These are phyloP conservation scores for Penicillium sp. DNA, from an alignment of 2,329 filamentous ascomycete genomes.

Conservation along the genomic window DNA sequence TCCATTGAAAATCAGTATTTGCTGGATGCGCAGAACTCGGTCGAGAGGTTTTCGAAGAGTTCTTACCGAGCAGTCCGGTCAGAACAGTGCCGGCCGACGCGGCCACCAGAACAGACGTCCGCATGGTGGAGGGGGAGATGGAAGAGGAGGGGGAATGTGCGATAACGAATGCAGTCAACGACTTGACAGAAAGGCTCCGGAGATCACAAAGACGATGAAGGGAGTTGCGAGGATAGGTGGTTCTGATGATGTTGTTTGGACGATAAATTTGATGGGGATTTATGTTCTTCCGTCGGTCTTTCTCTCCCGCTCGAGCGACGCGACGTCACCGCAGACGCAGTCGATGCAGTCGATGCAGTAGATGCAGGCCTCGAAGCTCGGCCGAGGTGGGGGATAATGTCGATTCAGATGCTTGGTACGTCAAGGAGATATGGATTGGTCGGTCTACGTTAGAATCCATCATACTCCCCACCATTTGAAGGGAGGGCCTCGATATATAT, in stretches of 20 bases:
- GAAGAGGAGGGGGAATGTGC: background rate
- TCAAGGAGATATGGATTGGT: no score
- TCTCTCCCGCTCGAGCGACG: slow-evolving; percentile 24
- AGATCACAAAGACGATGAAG: slow-evolving; percentile 7
- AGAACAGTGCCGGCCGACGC: slow-evolving; percentile 58
- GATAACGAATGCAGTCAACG: no score
- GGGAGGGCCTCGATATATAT: no score
- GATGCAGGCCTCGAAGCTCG: background rate
- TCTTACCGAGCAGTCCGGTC: slow-evolving; percentile 55
- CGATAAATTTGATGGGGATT: slow-evolving; percentile 37
- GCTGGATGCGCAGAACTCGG: background rate
- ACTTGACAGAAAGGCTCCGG: slow-evolving; percentile 1
- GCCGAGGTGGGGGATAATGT: background rate
- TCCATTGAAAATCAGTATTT: background rate
- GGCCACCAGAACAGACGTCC: slow-evolving; percentile 57
- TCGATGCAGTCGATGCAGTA: background rate
- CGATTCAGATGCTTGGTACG: background rate
- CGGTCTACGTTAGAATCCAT: no score
- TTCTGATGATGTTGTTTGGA: slow-evolving; percentile 3
- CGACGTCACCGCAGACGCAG: background rate
- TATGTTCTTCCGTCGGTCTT: slow-evolving; percentile 41
- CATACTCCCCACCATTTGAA: no score
- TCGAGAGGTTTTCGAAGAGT: background rate
- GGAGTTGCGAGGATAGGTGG: slow-evolving; percentile 1
- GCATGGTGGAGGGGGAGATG: slow-evolving; percentile 41